Evolutionary conservation across 1,139 yeast genomes (phyloP), one percentile per base, ranked within the genome.

Genomic region (Blastobotrys capitulatus): DNA sequence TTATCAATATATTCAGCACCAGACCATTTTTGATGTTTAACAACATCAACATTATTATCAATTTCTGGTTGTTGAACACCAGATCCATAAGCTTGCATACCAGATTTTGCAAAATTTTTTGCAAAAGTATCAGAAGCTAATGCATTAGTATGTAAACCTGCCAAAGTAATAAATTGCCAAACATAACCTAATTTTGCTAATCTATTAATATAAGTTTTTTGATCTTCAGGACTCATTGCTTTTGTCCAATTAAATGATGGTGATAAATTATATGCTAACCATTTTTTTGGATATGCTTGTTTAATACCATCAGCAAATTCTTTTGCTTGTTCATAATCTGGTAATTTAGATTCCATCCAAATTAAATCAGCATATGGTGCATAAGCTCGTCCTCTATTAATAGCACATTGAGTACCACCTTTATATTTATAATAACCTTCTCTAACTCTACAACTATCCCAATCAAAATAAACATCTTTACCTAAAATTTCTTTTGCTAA

Each of bases 261-360:
- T 42, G 96, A 87, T 72, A 89, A 77, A 78, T 90, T 90, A 77
- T 90, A 89, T 53, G 97, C 94, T 63, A 89, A 79, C 97, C 96
- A 89, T 72, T 89, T 92, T 61, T 86, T 77, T 62, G 97, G 97
- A 71, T 70, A 84, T 54, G 77, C 77, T 44, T 82, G 78, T 70
- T 83, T 83, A 62, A 89, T 95, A 65, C 97, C 97, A 39, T 82
- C 86, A 52, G 97, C 95, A 64, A 90, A 92, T 72, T 89, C 96
- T 72, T 84, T 80, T 58, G 97, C 97, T 75, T 92, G 97, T 54
- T 75, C 78, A 73, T 78, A 90, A 70, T 89, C 96, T 61, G 98
- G 97, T 60, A 87, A 80, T 70, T 94, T 92, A 56, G 96, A 86
- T 76, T 92, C 97, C 97, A 92, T 90, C 98, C 98, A 92, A 62